These are phyloP conservation scores for Colletotrichum echinochloae DNA, from an alignment of 2,329 filamentous ascomycete genomes.

Conservation along the genomic window DNA sequence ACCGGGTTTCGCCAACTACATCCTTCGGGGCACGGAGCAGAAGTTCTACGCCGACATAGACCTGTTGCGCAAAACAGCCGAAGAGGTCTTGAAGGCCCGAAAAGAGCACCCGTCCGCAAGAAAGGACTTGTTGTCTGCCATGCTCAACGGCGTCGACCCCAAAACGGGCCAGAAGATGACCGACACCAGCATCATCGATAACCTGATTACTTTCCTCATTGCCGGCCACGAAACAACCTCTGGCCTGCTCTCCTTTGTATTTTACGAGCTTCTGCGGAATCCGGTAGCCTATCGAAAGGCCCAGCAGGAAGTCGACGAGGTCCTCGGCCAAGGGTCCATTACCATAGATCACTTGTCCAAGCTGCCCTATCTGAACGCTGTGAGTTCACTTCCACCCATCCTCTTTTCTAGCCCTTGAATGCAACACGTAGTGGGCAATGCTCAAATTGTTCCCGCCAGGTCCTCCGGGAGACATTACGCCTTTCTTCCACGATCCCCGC, in stretches of 20 bases:
- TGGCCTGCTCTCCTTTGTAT: slow-evolving; percentile 73
- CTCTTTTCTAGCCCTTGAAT: not conserved
- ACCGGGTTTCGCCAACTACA: slow-evolving; percentile 58
- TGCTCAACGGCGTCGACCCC: slow-evolving; percentile 73
- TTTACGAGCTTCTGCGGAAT: slow-evolving; percentile 74
- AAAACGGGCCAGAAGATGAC: slow-evolving; percentile 72
- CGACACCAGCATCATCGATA: slow-evolving; percentile 71
- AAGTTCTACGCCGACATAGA: slow-evolving; percentile 64
- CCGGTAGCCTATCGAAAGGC: slow-evolving; percentile 70
- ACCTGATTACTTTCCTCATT: slow-evolving; percentile 78
- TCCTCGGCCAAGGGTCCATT: slow-evolving; percentile 69
- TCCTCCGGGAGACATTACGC: slow-evolving; percentile 67
- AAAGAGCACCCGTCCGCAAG: slow-evolving; percentile 59
- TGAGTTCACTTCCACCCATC: slow-evolving; percentile 24
- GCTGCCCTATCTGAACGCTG: slow-evolving; percentile 72
- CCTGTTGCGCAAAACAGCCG: slow-evolving; percentile 62
- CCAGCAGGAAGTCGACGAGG: slow-evolving; percentile 74
- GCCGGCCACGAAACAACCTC: slow-evolving; percentile 78
- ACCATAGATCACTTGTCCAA: slow-evolving; percentile 69
- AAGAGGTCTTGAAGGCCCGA: slow-evolving; percentile 70
- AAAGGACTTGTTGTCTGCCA: slow-evolving; percentile 75
- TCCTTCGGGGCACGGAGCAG: slow-evolving; percentile 56
- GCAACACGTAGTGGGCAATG: slow-evolving; percentile 14
- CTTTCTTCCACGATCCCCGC: slow-evolving; percentile 46
- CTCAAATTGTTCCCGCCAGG: not conserved